phyloP scores from a whole-genome alignment of 192 early-diverging fungal genomes.

The Backusella macrospora region DNA sequence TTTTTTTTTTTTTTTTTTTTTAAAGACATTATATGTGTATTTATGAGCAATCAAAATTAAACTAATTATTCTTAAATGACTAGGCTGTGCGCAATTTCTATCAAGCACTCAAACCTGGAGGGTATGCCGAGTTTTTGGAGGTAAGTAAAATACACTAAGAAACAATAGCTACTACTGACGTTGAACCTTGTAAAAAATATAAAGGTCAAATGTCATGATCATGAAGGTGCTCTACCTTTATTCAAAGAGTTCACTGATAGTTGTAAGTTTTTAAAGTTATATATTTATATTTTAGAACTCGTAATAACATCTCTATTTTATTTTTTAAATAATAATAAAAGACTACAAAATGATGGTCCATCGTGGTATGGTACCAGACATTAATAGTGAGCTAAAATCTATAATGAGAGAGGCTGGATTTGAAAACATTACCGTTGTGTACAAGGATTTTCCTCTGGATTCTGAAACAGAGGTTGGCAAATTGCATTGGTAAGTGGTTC shows the following conservation, averaged over 20 bases:
- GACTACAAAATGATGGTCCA: neutral
- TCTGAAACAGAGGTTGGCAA: neutral
- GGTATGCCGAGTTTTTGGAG: conserved; percentile 34
- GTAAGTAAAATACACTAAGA: neutral
- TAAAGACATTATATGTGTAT: neutral
- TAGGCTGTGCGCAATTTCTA: conserved; percentile 30
- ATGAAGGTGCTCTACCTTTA: neutral
- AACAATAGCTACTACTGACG: neutral
- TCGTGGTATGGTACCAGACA: neutral
- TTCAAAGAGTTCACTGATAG: neutral
- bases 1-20: too few relatives aligned
- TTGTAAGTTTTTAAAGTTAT: neutral
- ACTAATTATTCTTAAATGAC: neutral
- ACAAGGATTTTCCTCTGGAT: neutral
- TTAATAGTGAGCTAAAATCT: neutral
- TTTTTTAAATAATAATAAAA: neutral
- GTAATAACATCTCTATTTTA: neutral
- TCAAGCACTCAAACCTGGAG: conserved; percentile 35
- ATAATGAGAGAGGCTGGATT: neutral
- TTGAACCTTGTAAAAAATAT: neutral
- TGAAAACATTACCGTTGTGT: neutral
- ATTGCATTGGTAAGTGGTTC: too few relatives aligned
- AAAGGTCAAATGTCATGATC: neutral
- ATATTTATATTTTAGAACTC: neutral
- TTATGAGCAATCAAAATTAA: neutral